Conservation (phyloP, 805 yeast species). For the Zygosaccharomyces rouxii region DNA sequence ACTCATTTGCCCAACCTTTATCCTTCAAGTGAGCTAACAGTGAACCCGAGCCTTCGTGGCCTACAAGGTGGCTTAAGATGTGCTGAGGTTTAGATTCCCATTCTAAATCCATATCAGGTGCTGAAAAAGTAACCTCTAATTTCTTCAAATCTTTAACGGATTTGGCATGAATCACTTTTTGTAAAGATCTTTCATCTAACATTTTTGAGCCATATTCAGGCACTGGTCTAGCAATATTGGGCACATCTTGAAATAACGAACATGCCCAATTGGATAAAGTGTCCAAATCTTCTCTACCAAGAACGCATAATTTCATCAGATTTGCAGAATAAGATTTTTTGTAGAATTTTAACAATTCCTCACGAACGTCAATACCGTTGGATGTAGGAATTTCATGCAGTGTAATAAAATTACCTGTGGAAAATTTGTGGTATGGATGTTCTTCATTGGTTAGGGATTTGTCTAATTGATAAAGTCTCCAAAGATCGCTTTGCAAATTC, state of each 20-base stretch:
- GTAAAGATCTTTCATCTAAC: conserved; percentile 45
- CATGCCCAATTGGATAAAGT: conserved; percentile 67
- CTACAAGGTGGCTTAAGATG: conserved; percentile 75
- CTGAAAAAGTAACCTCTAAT: conserved; percentile 61
- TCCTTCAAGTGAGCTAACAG: conserved; percentile 63
- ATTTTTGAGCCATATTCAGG: conserved; percentile 42
- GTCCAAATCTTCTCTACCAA: conserved; percentile 78
- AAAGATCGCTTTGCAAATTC: conserved; percentile 80
- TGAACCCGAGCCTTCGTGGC: conserved; percentile 92
- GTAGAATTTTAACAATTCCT: conserved; percentile 74
- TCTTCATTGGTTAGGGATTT: conserved; percentile 63
- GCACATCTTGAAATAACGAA: conserved; percentile 59
- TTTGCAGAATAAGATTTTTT: conserved; percentile 72
- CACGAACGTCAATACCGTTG: conserved; percentile 69
- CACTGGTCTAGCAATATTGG: conserved; percentile 39
- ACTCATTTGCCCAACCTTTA: conserved; percentile 72
- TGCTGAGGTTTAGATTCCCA: conserved; percentile 69
- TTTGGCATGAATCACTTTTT: conserved; percentile 56
- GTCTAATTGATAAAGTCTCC: conserved; percentile 86
- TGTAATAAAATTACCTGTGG: conserved; percentile 83
- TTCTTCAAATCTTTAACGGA: conserved; percentile 79
- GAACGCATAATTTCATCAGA: conserved; percentile 77
- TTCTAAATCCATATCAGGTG: conserved; percentile 68
- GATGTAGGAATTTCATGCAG: conserved; percentile 60
- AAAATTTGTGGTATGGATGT: conserved; percentile 84